A percentile compares a stretch with the other conserved stretches of the same genome.
Evolutionary conservation across 2,329 filamentous ascomycete genomes (phyloP).

Genomic region (Lachnellula arida): DNA sequence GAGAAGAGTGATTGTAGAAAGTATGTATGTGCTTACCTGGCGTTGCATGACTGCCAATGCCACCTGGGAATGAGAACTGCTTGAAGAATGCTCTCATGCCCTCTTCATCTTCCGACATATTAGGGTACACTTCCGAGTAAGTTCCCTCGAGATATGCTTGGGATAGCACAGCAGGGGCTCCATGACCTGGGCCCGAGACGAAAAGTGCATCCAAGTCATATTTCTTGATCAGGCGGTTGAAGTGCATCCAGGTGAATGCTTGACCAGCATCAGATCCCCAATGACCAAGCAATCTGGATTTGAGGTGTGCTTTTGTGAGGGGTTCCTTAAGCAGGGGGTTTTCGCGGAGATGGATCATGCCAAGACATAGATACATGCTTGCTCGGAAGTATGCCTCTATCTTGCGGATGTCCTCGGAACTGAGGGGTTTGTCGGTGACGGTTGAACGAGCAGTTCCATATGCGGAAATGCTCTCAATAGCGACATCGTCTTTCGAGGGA

Average conservation of each 20-base stretch:
- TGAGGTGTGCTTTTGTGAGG: conserved; percentile 63
- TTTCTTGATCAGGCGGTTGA: conserved; percentile 78
- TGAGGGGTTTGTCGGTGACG: conserved; percentile 56
- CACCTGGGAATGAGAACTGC: conserved; percentile 76
- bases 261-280: conserved; percentile 79
- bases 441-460: conserved; percentile 64
- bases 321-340: conserved; percentile 70
- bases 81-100: conserved; percentile 76
- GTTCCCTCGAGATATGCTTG: conserved; percentile 74
- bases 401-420: conserved; percentile 60
- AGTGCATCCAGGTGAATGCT: conserved; percentile 76
- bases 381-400: conserved; percentile 71
- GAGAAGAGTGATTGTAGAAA: no score
- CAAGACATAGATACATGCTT: conserved; percentile 68
- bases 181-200: conserved; percentile 72
- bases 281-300: conserved; percentile 69
- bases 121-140: conserved; percentile 72
- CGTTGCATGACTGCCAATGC: conserved; percentile 72
- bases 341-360: conserved; percentile 74
- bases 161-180: conserved; percentile 69
- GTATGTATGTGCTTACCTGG: conserved; percentile 35
- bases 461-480: conserved; percentile 54
- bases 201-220: conserved; percentile 69
- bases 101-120: conserved; percentile 63
- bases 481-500: conserved; percentile 28